Conservation (phyloP, 192 early-diverging fungal species). For the Gamsiella multidivaricata region DNA sequence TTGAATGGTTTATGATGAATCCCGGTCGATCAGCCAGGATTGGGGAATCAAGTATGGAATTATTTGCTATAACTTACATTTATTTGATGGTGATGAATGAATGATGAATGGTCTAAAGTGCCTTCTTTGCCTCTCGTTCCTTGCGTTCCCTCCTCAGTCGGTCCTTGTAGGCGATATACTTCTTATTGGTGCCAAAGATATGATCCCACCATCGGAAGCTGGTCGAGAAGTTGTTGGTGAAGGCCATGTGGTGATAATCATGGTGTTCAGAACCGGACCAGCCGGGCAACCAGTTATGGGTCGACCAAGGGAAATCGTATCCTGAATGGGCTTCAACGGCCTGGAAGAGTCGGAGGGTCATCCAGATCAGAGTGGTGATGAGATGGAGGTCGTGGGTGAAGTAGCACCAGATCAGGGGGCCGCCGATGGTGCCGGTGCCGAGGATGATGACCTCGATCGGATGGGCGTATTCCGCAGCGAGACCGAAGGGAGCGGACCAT, state of each 20-base stretch:
- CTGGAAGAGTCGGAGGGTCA: slow-evolving; percentile 80
- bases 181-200: slow-evolving; percentile 83
- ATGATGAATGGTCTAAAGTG: neutral
- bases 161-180: slow-evolving; percentile 70
- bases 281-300: slow-evolving; percentile 85
- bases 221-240: slow-evolving; percentile 81
- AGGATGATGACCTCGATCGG: slow-evolving; percentile 86
- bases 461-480: slow-evolving; percentile 92
- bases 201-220: slow-evolving; percentile 92
- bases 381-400: slow-evolving; percentile 78
- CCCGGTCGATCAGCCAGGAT: too few species aligned
- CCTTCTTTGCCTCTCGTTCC: slow-evolving; percentile 16
- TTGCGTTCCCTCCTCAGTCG: slow-evolving; percentile 41
- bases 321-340: slow-evolving; percentile 92
- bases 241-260: slow-evolving; percentile 90
- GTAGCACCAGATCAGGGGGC: slow-evolving; percentile 76
- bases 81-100: neutral
- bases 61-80: neutral
- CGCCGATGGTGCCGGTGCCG: slow-evolving; percentile 85
- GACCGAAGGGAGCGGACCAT: slow-evolving; percentile 88
- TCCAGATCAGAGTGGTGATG: slow-evolving; percentile 85
- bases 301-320: slow-evolving; percentile 95
- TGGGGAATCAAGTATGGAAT: neutral
- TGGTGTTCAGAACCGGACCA: slow-evolving; percentile 94
- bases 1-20: too few species aligned